Evolutionary conservation across 2,329 filamentous ascomycete species (phyloP).

Genomic region (Aurifilum marmelostoma): DNA sequence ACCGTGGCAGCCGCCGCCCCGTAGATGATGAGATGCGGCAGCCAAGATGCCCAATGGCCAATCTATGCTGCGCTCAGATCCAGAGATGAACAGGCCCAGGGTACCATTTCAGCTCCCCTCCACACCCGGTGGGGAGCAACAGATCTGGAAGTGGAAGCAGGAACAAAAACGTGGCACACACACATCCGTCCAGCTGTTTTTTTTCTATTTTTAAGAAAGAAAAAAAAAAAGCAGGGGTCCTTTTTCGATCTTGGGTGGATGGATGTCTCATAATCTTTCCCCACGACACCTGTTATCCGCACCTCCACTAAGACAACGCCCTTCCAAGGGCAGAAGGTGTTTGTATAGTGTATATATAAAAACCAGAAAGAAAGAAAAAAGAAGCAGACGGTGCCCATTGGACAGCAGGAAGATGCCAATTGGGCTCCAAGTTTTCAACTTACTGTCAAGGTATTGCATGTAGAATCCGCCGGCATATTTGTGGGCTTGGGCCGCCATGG

Average conservation of each 20-base stretch:
- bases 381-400: neutral
- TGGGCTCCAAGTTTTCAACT: slow-evolving; percentile 45
- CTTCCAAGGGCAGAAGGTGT: slow-evolving; percentile 5
- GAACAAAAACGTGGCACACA: slow-evolving; percentile 19
- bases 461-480: slow-evolving; percentile 66
- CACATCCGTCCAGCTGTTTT: slow-evolving; percentile 6
- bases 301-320: slow-evolving; percentile 9
- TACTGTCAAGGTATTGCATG: slow-evolving; percentile 76
- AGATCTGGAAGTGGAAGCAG: slow-evolving; percentile 21
- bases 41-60: neutral
- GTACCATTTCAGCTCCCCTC: slow-evolving; percentile 14
- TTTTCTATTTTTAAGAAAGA: no score
- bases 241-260: slow-evolving; percentile 19
- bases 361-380: neutral
- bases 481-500: slow-evolving; percentile 34
- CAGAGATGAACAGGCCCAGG: slow-evolving; percentile 13
- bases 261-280: slow-evolving; percentile 24
- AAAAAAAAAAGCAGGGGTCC: slow-evolving; percentile 23
- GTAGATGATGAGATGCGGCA: slow-evolving; percentile 19
- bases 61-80: slow-evolving; percentile 11
- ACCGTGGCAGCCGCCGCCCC: slow-evolving; percentile 4
- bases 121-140: slow-evolving; percentile 11
- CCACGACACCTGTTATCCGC: slow-evolving; percentile 16
- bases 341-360: neutral
- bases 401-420: slow-evolving; percentile 28